phyloP scores from a whole-genome alignment of 2,329 filamentous ascomycete species.

The Stagonosporopsis chrysanthemi region DNA sequence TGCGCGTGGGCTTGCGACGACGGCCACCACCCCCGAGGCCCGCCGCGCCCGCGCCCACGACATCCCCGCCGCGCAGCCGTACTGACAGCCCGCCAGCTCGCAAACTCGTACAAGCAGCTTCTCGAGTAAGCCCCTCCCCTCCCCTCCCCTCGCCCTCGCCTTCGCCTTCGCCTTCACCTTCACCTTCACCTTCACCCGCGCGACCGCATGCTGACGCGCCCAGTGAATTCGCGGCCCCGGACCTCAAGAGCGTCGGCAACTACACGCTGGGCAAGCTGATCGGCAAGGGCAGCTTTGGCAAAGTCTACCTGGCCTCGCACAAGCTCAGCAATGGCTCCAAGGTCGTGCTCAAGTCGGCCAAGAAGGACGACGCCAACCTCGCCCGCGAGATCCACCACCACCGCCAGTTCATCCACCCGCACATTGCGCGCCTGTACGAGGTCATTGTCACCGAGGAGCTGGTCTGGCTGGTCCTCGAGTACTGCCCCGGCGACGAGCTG shows the following conservation, averaged over 20 bases:
- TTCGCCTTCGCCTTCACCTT: not conserved
- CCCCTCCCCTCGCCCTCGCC: no score
- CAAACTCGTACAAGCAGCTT: conserved; percentile 94
- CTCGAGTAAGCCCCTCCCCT: conserved; percentile 74
- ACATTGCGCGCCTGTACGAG: conserved; percentile 96
- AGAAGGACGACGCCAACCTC: conserved; percentile 93
- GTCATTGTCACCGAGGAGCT: conserved; percentile 95
- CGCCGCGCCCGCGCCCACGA: no score
- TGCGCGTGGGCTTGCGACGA: no score
- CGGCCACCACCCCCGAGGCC: no score
- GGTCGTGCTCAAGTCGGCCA: conserved; percentile 97
- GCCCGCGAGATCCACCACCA: conserved; percentile 98
- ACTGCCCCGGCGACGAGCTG: conserved; percentile 94
- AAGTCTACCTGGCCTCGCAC: conserved; percentile 94
- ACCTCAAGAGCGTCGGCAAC: conserved; percentile 92
- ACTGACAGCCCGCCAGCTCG: conserved; percentile 69
- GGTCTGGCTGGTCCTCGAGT: conserved; percentile 97
- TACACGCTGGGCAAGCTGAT: conserved; percentile 91
- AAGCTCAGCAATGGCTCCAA: conserved; percentile 99
- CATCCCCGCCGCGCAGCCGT: not conserved
- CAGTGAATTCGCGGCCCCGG: conserved; percentile 92
- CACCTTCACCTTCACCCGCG: not conserved
- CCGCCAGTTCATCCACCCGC: conserved; percentile 94
- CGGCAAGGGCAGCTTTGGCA: conserved; percentile 97
- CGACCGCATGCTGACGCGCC: conserved; percentile 18